Evolutionary conservation across 495 filamentous ascomycete genomes (phyloP).

Genomic region (Viridothelium virens): DNA sequence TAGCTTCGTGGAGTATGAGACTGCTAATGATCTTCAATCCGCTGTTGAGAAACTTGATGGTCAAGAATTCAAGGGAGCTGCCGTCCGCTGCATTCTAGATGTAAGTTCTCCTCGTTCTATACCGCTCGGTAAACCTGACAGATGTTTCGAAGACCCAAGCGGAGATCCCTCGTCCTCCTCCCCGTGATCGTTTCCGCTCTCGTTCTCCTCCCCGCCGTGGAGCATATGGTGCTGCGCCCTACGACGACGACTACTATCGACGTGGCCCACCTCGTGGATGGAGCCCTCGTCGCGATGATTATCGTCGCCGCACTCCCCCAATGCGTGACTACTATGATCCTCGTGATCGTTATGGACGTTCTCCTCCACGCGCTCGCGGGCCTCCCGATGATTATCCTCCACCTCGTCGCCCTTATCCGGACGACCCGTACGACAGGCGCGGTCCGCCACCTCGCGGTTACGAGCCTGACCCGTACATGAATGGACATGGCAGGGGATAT

Average conservation of each 20-base stretch:
- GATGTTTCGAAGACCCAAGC: slow-evolving; percentile 52
- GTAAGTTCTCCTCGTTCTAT: slow-evolving; percentile 45
- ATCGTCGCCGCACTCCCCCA: slow-evolving; percentile 71
- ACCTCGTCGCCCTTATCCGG: slow-evolving; percentile 45
- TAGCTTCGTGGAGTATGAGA: slow-evolving; percentile 98
- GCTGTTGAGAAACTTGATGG: slow-evolving; percentile 90
- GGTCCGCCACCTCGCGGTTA: slow-evolving; percentile 46
- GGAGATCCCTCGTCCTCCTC: slow-evolving; percentile 49
- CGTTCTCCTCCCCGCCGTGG: slow-evolving; percentile 64
- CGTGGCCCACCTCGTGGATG: slow-evolving; percentile 74
- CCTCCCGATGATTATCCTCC: slow-evolving; percentile 64
- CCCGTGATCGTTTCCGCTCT: slow-evolving; percentile 61
- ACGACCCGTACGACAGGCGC: slow-evolving; percentile 45
- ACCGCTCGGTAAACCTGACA: slow-evolving; percentile 22
- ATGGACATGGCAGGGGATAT: slow-evolving; percentile 45
- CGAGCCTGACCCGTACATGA: slow-evolving; percentile 57
- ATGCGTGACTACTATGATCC: slow-evolving; percentile 82
- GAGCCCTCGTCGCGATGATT: slow-evolving; percentile 70
- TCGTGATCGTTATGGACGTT: slow-evolving; percentile 61
- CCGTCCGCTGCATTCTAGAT: slow-evolving; percentile 76
- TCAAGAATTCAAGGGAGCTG: slow-evolving; percentile 79
- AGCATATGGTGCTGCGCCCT: slow-evolving; percentile 53
- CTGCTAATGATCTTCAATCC: slow-evolving; percentile 73
- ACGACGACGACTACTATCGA: slow-evolving; percentile 56
- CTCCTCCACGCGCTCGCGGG: slow-evolving; percentile 59